Conservation (phyloP, 345 rosid genomes). For the Litchi chinensis region DNA sequence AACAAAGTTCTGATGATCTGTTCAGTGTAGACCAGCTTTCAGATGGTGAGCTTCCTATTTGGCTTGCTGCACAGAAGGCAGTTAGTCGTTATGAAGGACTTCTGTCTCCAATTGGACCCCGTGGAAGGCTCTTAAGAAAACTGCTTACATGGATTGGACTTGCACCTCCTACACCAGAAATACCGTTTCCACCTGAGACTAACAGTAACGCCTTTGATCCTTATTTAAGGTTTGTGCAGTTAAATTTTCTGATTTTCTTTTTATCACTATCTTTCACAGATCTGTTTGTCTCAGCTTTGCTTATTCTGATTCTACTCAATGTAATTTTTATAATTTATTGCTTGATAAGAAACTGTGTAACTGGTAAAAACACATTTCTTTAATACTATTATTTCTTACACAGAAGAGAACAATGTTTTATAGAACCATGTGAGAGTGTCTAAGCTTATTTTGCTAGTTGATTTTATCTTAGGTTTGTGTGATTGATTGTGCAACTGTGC, state of each 20-base stretch:
- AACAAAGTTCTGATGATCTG: conserved; percentile 44
- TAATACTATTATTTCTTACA: background rate
- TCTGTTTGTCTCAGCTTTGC: conserved; percentile 15
- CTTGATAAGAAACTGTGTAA: background rate
- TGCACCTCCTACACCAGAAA: conserved; percentile 60
- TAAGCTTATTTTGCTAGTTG: background rate
- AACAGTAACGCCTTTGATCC: conserved; percentile 64
- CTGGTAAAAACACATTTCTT: background rate
- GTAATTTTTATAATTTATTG: background rate
- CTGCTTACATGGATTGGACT: conserved; percentile 78
- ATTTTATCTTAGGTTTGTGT: background rate
- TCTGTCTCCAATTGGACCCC: conserved; percentile 85
- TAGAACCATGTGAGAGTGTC: background rate
- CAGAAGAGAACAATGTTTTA: background rate
- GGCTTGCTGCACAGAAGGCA: conserved; percentile 93
- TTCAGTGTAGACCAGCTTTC: conserved; percentile 48
- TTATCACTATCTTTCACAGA: background rate
- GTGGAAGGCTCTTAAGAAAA: conserved; percentile 77
- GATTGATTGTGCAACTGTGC: background rate
- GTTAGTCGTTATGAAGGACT: conserved; percentile 85
- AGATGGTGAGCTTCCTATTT: conserved; percentile 73
- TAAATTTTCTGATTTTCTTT: conserved; percentile 16
- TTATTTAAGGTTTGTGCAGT: conserved; percentile 63
- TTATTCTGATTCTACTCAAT: conserved; percentile 14
- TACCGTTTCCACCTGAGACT: conserved; percentile 52